Conservation (phyloP, 805 yeast species). For the Nakazawaea pomicola region DNA sequence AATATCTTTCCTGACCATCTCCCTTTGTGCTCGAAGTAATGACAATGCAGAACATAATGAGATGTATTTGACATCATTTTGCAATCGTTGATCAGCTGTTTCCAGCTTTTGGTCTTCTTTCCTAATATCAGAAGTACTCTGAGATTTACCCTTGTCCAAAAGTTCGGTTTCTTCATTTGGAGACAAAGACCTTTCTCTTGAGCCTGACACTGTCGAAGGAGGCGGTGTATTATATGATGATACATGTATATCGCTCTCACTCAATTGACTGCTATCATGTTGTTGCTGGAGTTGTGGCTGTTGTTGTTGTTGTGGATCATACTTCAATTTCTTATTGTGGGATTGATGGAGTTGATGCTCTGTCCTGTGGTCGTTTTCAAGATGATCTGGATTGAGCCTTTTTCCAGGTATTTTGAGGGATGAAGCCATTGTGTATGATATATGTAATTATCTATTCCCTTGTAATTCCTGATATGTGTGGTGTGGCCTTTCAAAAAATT, state of each 20-base stretch:
- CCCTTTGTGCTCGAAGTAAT: constrained; percentile 14
- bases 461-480: too few species aligned
- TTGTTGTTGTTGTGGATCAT: constrained; percentile 1
- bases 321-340: constrained; percentile 3
- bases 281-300: too few species aligned
- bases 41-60: constrained; percentile 16
- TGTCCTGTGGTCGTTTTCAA: not conserved
- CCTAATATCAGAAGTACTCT: not conserved
- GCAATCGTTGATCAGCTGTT: constrained; percentile 7
- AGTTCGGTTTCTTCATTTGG: constrained; percentile 2
- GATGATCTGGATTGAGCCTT: constrained; percentile 4
- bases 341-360: not conserved
- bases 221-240: constrained; percentile 11
- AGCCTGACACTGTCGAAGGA: constrained; percentile 8
- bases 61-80: constrained; percentile 15
- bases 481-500: too few species aligned
- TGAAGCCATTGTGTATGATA: not conserved
- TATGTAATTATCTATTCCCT: too few species aligned
- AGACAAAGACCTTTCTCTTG: constrained; percentile 9
- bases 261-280: too few species aligned
- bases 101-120: not conserved
- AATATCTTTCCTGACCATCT: constrained; percentile 12
- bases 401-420: constrained; percentile 3
- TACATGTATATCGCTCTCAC: not conserved
- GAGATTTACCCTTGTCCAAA: not conserved